phyloP scores from a whole-genome alignment of 2,329 filamentous ascomycete genomes.

The Trichoderma koningii region DNA sequence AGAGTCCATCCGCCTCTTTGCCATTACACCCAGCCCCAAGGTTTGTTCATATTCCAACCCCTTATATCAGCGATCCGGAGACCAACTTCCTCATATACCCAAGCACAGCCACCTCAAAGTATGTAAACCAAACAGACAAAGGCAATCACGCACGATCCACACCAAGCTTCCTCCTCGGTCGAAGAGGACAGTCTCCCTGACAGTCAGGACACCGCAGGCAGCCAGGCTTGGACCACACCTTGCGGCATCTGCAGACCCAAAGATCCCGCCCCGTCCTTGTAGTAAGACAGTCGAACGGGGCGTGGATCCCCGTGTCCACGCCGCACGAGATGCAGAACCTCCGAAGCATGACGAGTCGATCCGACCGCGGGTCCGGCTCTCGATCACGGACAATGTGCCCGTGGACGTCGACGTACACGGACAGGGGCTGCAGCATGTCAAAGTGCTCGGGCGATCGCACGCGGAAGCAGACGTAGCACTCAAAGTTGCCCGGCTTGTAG shows the following conservation, averaged over 20 bases:
- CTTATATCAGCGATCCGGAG: not conserved
- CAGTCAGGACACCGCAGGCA: constrained; percentile 43
- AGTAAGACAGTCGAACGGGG: constrained; percentile 42
- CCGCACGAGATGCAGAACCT: constrained; percentile 48
- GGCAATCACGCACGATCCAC: constrained; percentile 26
- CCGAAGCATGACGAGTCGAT: constrained; percentile 40
- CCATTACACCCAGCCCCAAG: not conserved
- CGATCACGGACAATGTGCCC: constrained; percentile 38
- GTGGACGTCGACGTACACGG: constrained; percentile 39
- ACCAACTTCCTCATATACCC: not conserved
- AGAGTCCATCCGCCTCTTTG: constrained; percentile 2
- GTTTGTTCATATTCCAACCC: not conserved
- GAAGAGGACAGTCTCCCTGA: constrained; percentile 41
- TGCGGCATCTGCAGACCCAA: constrained; percentile 45
- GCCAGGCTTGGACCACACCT: constrained; percentile 42
- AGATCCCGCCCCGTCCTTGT: constrained; percentile 44
- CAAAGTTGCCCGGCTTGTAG: constrained; percentile 46
- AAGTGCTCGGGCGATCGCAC: constrained; percentile 45
- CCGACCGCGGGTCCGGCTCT: constrained; percentile 34
- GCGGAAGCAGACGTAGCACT: constrained; percentile 47
- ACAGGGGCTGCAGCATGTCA: constrained; percentile 41
- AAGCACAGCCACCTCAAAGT: not conserved
- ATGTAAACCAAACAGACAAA: not conserved
- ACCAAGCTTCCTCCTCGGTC: constrained; percentile 38
- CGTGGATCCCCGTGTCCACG: constrained; percentile 43